Percentiles rank a stretch among this genome's conserved stretches.
Evolutionary conservation across 805 yeast genomes (phyloP).

Genomic region (Starmera pachycereana): DNA sequence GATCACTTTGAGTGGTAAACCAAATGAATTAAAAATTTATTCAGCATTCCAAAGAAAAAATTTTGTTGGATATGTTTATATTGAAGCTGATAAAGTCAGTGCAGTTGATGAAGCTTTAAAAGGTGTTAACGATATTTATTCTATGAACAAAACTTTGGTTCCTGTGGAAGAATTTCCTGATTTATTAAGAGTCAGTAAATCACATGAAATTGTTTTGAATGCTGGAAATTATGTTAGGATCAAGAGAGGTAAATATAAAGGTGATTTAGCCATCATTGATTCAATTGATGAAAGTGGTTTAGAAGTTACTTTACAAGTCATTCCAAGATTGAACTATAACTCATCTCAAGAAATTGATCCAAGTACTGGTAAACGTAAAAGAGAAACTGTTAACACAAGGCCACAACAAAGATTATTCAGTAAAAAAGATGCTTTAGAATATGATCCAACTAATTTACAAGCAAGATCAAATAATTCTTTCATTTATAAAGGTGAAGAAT

Average conservation of each 20-base stretch:
- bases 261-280: conserved; percentile 88
- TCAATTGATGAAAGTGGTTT: conserved; percentile 90
- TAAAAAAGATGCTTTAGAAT: conserved; percentile 79
- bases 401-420: conserved; percentile 83
- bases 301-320: conserved; percentile 87
- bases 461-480: conserved; percentile 57
- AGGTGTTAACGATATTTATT: conserved; percentile 82
- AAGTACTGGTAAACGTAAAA: conserved; percentile 35
- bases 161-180: conserved; percentile 96
- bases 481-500: conserved; percentile 79
- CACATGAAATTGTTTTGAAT: conserved; percentile 76
- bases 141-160: conserved; percentile 67
- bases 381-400: conserved; percentile 50
- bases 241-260: conserved; percentile 83
- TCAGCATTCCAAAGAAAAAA: conserved; percentile 93
- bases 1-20: conserved; percentile 62
- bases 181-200: conserved; percentile 77
- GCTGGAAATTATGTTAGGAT: conserved; percentile 92
- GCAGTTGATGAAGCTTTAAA: conserved; percentile 83
- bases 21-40: conserved; percentile 70
- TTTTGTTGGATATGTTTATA: conserved; percentile 82
- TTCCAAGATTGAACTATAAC: conserved; percentile 92
- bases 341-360: conserved; percentile 48
- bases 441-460: conserved; percentile 65
- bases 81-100: conserved; percentile 89